Evolutionary conservation across 2,329 filamentous ascomycete genomes (phyloP).

Genomic region (Cladophialophora carrionii): DNA sequence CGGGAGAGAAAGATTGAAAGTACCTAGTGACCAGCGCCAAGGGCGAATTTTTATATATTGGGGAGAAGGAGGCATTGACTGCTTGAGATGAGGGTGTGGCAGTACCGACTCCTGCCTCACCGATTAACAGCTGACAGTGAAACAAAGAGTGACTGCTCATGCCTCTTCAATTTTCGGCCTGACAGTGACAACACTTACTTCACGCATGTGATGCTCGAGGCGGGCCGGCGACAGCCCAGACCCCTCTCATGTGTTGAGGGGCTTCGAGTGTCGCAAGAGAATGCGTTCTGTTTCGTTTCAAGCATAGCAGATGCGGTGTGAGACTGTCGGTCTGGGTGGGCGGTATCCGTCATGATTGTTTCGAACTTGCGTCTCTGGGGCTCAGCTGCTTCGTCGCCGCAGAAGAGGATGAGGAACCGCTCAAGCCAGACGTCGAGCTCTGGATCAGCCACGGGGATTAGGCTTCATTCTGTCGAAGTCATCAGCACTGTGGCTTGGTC

Average conservation of each 20-base stretch:
- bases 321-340: neutral
- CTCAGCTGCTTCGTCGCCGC: neutral
- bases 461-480: neutral
- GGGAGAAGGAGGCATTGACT: neutral
- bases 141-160: neutral
- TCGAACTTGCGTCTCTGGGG: neutral
- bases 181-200: neutral
- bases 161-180: neutral
- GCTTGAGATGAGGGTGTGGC: slow-evolving; percentile 9
- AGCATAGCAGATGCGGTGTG: neutral
- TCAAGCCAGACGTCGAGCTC: too few relatives aligned
- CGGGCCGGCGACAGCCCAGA: neutral
- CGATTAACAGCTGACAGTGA: neutral
- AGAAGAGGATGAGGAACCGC: neutral
- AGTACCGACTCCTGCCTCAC: slow-evolving; percentile 15
- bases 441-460: too few relatives aligned
- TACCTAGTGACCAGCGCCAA: slow-evolving; percentile 7
- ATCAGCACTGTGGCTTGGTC: neutral
- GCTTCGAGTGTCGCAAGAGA: neutral
- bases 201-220: neutral
- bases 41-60: slow-evolving; percentile 12
- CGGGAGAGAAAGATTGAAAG: slow-evolving; percentile 1
- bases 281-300: neutral
- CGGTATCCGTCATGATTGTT: neutral
- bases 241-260: neutral